Base-by-base conservation (phyloP, 2,329 filamentous ascomycete genomes). In the Colletotrichum tropicale region DNA sequence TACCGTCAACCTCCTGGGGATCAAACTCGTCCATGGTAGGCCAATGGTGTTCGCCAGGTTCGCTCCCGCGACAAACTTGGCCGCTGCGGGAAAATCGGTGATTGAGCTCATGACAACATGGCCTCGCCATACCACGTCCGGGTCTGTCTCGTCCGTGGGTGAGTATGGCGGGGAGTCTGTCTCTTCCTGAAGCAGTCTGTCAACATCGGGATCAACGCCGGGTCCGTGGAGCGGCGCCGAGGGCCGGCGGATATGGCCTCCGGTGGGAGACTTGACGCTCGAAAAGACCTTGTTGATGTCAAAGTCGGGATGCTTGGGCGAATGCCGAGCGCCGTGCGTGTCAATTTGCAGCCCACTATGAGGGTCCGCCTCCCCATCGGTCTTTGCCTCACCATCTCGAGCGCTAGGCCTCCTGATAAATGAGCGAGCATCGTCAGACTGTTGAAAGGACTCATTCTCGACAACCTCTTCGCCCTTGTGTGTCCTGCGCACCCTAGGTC, bases 381-480 rank as follows among this genome's bases (percentile, higher is more conserved):
- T 72, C 61, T 78, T 72, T 74, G 65, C 4, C 70, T 76, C 67
- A 24, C 26, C 43, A 13, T 85, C 84, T 12, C 81, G 81, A 21
- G 78, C 80, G 43, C 82, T 82, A 60, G 83, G 82, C 72, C 85
- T 82, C 66, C 85, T 80, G 75, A 84, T 77, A 16, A 82, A 80
- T 1, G 85, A 84, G 10, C 82, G 82, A n/a, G 82, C 80, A 28
- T 86, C 84, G 43, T 81, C 83, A 4, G 74, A 66, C 21, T 78
- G 75, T n/a, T 84, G 76, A 48, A 85, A 83, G n/a, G 85, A 88
- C 38, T 98, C 95, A 61, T 94, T 92, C 77, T 96, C 96, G 18
- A 98, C 90, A 18, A 98, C 85, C 82, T 98, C 97, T 74, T 98
- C 96, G 15, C 97, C 97, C 84, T 98, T 98, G 87, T 98, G 96